Evolutionary conservation across 495 filamentous ascomycete species (phyloP).

Genomic region (Thermothielavioides terrestris): DNA sequence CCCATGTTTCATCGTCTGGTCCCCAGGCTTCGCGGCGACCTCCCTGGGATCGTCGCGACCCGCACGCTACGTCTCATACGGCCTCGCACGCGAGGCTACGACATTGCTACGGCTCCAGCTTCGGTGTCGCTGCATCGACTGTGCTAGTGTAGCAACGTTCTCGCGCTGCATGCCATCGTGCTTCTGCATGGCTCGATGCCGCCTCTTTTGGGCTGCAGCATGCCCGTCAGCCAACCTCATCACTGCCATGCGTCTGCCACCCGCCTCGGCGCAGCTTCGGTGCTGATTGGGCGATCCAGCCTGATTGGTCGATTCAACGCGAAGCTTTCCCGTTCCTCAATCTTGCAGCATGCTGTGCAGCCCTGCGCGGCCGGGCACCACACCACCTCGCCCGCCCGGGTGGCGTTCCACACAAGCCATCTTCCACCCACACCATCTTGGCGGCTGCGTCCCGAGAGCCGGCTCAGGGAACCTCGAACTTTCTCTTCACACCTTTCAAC

Average conservation of each 20-base stretch:
- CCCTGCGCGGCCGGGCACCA: not conserved
- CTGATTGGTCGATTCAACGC: constrained; percentile 11
- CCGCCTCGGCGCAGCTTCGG: not conserved
- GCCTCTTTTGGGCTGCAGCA: constrained; percentile 4
- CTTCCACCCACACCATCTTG: constrained; percentile 4
- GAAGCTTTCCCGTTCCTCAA: not conserved
- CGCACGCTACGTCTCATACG: constrained; percentile 8
- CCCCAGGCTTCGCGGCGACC: constrained; percentile 7
- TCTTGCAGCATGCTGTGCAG: constrained; percentile 10
- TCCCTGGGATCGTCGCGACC: constrained; percentile 12
- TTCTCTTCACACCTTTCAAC: constrained; percentile 10
- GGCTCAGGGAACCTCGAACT: constrained; percentile 14
- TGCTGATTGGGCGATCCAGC: not conserved
- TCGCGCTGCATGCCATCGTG: constrained; percentile 18
- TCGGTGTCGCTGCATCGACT: constrained; percentile 12
- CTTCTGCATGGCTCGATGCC: constrained; percentile 12
- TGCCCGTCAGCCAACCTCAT: constrained; percentile 5
- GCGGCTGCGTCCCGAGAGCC: constrained; percentile 18
- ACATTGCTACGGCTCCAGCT: constrained; percentile 2
- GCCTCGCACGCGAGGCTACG: constrained; percentile 18
- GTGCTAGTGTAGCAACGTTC: not conserved
- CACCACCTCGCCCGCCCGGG: constrained; percentile 6
- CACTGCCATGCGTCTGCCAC: constrained; percentile 11
- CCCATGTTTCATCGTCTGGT: constrained; percentile 10
- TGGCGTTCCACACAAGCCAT: not conserved